Conservation (phyloP, 78 protist species). For the Capsaspora owczarzaki region DNA sequence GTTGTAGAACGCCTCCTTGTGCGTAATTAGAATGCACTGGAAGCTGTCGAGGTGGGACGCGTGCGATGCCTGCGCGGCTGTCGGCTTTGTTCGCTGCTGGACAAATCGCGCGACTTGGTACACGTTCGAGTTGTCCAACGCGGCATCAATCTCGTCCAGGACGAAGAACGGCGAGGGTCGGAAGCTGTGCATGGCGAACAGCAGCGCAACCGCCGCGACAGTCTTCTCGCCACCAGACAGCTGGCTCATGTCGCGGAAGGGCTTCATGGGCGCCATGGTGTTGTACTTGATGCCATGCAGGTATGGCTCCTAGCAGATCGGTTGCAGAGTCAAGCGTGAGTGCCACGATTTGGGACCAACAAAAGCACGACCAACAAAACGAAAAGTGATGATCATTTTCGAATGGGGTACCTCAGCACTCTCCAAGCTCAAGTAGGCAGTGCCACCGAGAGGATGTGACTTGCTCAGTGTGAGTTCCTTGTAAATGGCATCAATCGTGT, state of each 20-base stretch:
- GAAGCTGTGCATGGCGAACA: slow-evolving; percentile 89
- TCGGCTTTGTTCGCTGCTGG: background rate
- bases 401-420: slow-evolving; percentile 17
- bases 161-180: slow-evolving; percentile 96
- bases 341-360: no score
- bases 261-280: slow-evolving; percentile 95
- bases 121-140: slow-evolving; percentile 91
- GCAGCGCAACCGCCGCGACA: slow-evolving; percentile 96
- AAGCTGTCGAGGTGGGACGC: slow-evolving; percentile 23
- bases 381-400: background rate
- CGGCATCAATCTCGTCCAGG: slow-evolving; percentile 99
- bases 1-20: slow-evolving; percentile 72
- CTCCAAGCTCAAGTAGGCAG: slow-evolving; percentile 69
- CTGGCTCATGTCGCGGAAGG: slow-evolving; percentile 85
- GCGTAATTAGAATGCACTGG: slow-evolving; percentile 82
- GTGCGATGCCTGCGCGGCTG: no score
- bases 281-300: slow-evolving; percentile 76
- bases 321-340: background rate
- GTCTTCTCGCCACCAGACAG: slow-evolving; percentile 99
- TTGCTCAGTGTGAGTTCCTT: slow-evolving; percentile 59
- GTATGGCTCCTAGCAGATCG: slow-evolving; percentile 69
- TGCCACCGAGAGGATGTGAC: slow-evolving; percentile 39
- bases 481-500: slow-evolving; percentile 58
- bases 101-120: background rate
- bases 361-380: background rate